Conservation (phyloP, 352 stramenopile genomes). For the Phytophthora constricta region DNA sequence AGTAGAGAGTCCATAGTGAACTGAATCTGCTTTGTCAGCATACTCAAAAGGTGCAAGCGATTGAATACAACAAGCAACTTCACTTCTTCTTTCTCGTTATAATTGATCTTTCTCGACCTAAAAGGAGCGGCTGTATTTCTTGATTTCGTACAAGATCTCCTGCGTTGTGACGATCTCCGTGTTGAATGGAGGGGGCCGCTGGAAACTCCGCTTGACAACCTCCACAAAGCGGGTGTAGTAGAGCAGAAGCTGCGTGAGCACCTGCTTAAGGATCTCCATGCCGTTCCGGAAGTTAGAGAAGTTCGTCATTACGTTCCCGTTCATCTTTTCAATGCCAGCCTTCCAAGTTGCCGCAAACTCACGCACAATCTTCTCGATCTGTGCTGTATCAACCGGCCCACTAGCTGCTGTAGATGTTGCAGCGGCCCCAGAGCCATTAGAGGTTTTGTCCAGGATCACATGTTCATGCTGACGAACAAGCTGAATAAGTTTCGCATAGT, state of each 20-base stretch:
- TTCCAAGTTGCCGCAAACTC: slow-evolving; percentile 98
- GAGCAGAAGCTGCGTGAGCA: slow-evolving; percentile 97
- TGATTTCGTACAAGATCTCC: slow-evolving; percentile 98
- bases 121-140: slow-evolving; percentile 96
- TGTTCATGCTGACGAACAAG: slow-evolving; percentile 97
- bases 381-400: slow-evolving; percentile 83
- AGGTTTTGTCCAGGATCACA: slow-evolving; percentile 53
- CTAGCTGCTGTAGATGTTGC: slow-evolving; percentile 16
- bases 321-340: slow-evolving; percentile 96
- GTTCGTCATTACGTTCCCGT: slow-evolving; percentile 97
- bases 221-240: slow-evolving; percentile 99
- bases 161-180: slow-evolving; percentile 96
- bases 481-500: slow-evolving; percentile 96
- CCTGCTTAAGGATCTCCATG: slow-evolving; percentile 99
- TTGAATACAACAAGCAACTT: slow-evolving; percentile 30
- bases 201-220: slow-evolving; percentile 94
- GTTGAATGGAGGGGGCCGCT: slow-evolving; percentile 81
- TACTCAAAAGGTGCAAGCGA: slow-evolving; percentile 6
- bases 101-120: slow-evolving; percentile 42
- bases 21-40: too few species aligned
- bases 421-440: slow-evolving; percentile 8
- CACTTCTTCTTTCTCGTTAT: slow-evolving; percentile 3
- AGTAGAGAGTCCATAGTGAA: not conserved
- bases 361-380: slow-evolving; percentile 94
- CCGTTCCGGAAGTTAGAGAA: slow-evolving; percentile 99